Evolutionary conservation across 345 rosid genomes (phyloP).

Genomic region (Garcia nutans): DNA sequence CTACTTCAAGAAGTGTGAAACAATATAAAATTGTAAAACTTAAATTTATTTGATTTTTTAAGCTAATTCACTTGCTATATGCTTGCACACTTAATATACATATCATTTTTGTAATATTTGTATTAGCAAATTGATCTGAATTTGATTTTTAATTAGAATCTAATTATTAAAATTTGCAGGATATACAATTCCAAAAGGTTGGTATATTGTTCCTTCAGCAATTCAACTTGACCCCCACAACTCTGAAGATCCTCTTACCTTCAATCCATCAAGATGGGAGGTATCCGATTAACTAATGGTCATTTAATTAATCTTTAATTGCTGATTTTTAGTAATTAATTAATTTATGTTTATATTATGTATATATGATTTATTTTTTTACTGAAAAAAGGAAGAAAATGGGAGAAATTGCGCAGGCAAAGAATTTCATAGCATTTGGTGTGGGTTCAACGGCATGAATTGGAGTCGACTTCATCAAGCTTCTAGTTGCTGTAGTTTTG

Average conservation of each 20-base stretch:
- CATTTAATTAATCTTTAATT: too few species aligned
- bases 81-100: too few species aligned
- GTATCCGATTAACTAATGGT: not conserved
- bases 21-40: too few species aligned
- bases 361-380: too few species aligned
- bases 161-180: conserved; percentile 12
- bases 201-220: conserved; percentile 29
- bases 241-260: conserved; percentile 27
- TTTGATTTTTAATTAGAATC: too few species aligned
- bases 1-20: too few species aligned
- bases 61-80: too few species aligned
- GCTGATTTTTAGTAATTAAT: too few species aligned
- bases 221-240: conserved; percentile 24
- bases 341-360: too few species aligned
- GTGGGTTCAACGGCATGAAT: conserved; percentile 25
- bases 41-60: too few species aligned
- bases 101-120: too few species aligned
- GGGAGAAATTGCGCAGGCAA: conserved; percentile 10
- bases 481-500: conserved; percentile 18
- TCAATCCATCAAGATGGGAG: conserved; percentile 36
- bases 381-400: conserved; percentile 5
- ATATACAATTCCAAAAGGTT: conserved; percentile 32
- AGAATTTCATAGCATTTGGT: conserved; percentile 33
- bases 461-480: conserved; percentile 30
- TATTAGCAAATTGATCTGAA: too few species aligned